phyloP scores from a whole-genome alignment of 2,329 filamentous ascomycete genomes.

The Sarocladium strictum region DNA sequence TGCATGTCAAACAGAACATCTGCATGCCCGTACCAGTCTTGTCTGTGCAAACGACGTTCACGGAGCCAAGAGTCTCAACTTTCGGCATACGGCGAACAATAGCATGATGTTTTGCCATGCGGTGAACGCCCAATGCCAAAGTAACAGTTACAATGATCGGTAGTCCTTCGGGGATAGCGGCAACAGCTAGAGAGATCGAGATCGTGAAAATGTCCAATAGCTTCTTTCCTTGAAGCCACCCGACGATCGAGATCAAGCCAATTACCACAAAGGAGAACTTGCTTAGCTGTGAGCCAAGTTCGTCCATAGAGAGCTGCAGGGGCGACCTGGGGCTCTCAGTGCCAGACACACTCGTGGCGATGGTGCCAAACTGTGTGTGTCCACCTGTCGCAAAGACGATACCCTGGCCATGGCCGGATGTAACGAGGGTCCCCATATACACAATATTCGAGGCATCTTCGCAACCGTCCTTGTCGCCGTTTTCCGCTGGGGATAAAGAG shows the following conservation, averaged over 20 bases:
- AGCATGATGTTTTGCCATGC: conserved; percentile 92
- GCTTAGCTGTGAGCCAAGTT: conserved; percentile 91
- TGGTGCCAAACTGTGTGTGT: conserved; percentile 91
- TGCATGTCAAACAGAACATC: background rate
- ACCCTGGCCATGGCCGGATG: conserved; percentile 90
- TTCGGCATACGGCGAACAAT: conserved; percentile 95
- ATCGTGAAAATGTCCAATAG: conserved; percentile 96
- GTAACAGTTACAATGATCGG: conserved; percentile 99
- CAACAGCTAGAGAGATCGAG: conserved; percentile 91
- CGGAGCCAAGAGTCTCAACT: conserved; percentile 95
- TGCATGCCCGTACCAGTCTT: conserved; percentile 65
- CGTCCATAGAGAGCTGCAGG: conserved; percentile 92
- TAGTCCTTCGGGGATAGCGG: conserved; percentile 90
- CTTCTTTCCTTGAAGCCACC: conserved; percentile 82
- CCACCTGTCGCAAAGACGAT: conserved; percentile 96
- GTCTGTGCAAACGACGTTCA: conserved; percentile 98
- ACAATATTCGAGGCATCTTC: conserved; percentile 68
- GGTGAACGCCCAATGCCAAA: conserved; percentile 84
- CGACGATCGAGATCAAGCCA: conserved; percentile 83
- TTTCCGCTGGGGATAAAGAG: conserved; percentile 17
- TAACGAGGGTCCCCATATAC: conserved; percentile 95
- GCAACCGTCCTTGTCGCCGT: background rate
- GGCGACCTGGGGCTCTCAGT: conserved; percentile 95
- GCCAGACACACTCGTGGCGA: conserved; percentile 86
- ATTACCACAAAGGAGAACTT: conserved; percentile 97